A percentile compares a stretch with the other conserved stretches of the same genome.
Evolutionary conservation across 1,284 basidiomycete genomes (phyloP).

Genomic region (Sanghuangporus sanghuang): DNA sequence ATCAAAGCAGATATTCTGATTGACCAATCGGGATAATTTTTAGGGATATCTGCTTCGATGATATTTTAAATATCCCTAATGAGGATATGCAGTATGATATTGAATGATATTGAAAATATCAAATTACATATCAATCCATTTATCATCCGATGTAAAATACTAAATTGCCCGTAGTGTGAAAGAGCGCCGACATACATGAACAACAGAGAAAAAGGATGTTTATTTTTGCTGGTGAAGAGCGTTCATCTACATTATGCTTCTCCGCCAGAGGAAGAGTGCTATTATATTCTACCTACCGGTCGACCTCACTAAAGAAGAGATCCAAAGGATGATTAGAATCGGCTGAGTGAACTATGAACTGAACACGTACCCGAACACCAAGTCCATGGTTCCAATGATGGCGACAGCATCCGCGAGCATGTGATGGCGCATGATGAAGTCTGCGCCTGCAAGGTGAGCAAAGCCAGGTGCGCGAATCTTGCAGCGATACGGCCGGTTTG

Average conservation of each 20-base stretch:
- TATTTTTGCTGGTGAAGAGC: not conserved
- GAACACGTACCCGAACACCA: conserved; percentile 72
- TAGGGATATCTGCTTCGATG: too few species aligned
- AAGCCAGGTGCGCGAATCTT: conserved; percentile 94
- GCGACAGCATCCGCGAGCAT: conserved; percentile 90
- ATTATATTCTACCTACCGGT: conserved; percentile 8
- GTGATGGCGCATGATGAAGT: conserved; percentile 95
- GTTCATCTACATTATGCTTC: conserved; percentile 4
- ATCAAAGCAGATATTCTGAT: too few species aligned
- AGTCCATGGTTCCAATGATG: conserved; percentile 91
- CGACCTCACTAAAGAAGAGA: conserved; percentile 10
- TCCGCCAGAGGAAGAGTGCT: not conserved
- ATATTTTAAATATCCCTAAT: too few species aligned
- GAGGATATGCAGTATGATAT: too few species aligned
- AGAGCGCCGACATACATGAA: not conserved
- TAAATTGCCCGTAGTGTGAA: too few species aligned
- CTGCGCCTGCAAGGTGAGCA: conserved; percentile 86
- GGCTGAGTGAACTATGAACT: not conserved
- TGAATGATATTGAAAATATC: too few species aligned
- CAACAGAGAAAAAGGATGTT: not conserved
- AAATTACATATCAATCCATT: too few species aligned
- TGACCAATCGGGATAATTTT: too few species aligned
- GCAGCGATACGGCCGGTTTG: conserved; percentile 90
- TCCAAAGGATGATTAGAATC: not conserved
- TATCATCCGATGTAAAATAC: too few species aligned